Evolutionary conservation across 257 asterid genomes (phyloP), one percentile per base, ranked within the genome.

Genomic region (Thymus quinquecostatus): DNA sequence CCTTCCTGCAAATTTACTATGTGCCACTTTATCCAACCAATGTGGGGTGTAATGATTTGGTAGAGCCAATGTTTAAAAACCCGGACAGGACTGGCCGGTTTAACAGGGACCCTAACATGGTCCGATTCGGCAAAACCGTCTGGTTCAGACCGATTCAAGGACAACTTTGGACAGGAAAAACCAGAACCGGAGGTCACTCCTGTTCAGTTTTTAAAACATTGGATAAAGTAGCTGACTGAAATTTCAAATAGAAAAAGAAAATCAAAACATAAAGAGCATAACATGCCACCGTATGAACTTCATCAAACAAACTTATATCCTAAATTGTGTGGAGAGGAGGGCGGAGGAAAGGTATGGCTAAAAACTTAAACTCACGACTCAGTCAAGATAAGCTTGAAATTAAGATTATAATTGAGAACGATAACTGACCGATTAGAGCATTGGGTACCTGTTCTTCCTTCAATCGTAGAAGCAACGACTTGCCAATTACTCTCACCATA

Each of bases 401-500:
- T 62, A 50, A 47, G 66, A 59, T 50, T 21, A 30, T 8, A 2
- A 48, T 63, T 65, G 79, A 73, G 77, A 69, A 76, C 28, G 77
- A 28, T 45, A 71, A 83, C 97, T 78, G 78, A 94, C 99, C 99
- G 91, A 66, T 89, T 95, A 77, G 99, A 89, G 88, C 99, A 95
- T 75, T 95, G 99, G 79, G 97, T 66, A 49, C 99, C 99, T 27
- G 96, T 81, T 67, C 99, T 81, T 47, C 97, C 97, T 78, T 83
- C 92, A 80, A 95, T 79, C 71, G 69, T 68, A 68, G 92, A 86
- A 71, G 99, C 98, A 44, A 89, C 91, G 10, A 28, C 63, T 81
- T 95, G 99, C 99, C 99, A 95, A 74, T 89, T 86, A 73, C 92
- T 83, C 83, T 91, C 98, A 63, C 99, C 98, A 76, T 71, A 92